phyloP scores from a whole-genome alignment of 306 rosid genomes.

The Hippophae rhamnoides region DNA sequence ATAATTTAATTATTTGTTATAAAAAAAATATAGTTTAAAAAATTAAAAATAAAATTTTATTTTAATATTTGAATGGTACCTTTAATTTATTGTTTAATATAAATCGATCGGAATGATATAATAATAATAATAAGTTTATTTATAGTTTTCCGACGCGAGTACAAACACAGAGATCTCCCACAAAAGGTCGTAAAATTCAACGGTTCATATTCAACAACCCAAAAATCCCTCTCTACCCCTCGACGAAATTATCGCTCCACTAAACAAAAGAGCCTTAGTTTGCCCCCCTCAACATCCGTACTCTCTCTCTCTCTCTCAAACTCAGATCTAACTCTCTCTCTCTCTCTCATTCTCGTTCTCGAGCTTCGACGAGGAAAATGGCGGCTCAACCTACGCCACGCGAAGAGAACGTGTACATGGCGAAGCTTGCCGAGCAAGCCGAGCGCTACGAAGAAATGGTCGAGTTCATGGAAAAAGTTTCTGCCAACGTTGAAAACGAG shows the following conservation, averaged over 20 bases:
- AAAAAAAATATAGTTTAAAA: too few species aligned
- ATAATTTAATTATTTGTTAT: too few species aligned
- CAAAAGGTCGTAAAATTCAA: constrained; percentile 29
- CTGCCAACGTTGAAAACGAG: constrained; percentile 72
- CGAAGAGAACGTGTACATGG: constrained; percentile 94
- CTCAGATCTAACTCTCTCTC: constrained; percentile 12
- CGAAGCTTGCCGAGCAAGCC: constrained; percentile 98
- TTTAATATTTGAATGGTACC: too few species aligned
- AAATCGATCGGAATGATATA: too few species aligned
- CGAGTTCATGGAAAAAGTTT: constrained; percentile 96
- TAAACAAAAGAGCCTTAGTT: constrained; percentile 6
- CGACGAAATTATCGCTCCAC: constrained; percentile 61
- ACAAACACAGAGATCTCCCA: not conserved
- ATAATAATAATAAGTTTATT: too few species aligned
- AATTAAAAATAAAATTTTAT: too few species aligned
- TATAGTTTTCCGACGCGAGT: too few species aligned
- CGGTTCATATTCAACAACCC: constrained; percentile 29
- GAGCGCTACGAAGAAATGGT: constrained; percentile 99
- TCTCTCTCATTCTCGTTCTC: constrained; percentile 15
- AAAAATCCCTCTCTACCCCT: constrained; percentile 11
- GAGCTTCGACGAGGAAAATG: constrained; percentile 30
- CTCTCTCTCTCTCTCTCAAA: constrained; percentile 1
- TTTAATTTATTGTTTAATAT: too few species aligned
- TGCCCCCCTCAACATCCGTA: constrained; percentile 9
- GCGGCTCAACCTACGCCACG: constrained; percentile 69